Base-by-base conservation (phyloP, 1,139 yeast species). In the Scheffersomyces segobiensis region DNA sequence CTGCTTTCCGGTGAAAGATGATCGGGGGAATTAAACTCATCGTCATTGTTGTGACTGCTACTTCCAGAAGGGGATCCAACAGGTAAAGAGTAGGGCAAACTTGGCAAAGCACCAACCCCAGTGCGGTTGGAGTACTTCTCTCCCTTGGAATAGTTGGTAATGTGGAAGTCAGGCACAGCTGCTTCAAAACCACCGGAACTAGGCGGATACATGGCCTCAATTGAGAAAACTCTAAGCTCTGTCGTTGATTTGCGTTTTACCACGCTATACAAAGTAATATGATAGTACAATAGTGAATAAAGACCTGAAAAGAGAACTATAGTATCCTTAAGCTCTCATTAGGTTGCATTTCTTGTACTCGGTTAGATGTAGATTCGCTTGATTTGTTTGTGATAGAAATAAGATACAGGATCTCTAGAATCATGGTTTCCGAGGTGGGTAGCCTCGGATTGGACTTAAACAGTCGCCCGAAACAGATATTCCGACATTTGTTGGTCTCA, bases 101-200 rank as follows among this genome's bases (percentile, higher is more conserved):
- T 64, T 42, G 71, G 72, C 26, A 68, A 60, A 3, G 61, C 63
- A 3, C 63, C 61, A 8, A 67, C 63, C 46, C 70, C 62, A 3
- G 66, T 62, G 52, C 67, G 59, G 17, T 10, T 32, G 42, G 42
- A 32, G 42, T 32, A 32, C 42, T 32, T 32, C 17, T 32, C 42
- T 32, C 42, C 42, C 42, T 32, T 32, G 14, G 42, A 32, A 32
- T 32, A 32, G 17, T 32, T 32, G 14, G 14, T 32, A 32, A 32
- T 32, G 12, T 32, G 42, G 42, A 32, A 32, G 17, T 32, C 42
- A 32, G 42, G 42, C 42, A 32, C 42, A 32, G 42, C 42, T 32
- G 42, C 42, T 32, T 32, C 42, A 17, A 32, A 32, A 12, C 42
- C 42, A 4, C 42, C 42, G 5, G 42, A 32, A 32, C 17, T 32